These are phyloP conservation scores for Eimeria praecox DNA, from an alignment of 169 alveolate genomes.

Conservation along the genomic window DNA sequence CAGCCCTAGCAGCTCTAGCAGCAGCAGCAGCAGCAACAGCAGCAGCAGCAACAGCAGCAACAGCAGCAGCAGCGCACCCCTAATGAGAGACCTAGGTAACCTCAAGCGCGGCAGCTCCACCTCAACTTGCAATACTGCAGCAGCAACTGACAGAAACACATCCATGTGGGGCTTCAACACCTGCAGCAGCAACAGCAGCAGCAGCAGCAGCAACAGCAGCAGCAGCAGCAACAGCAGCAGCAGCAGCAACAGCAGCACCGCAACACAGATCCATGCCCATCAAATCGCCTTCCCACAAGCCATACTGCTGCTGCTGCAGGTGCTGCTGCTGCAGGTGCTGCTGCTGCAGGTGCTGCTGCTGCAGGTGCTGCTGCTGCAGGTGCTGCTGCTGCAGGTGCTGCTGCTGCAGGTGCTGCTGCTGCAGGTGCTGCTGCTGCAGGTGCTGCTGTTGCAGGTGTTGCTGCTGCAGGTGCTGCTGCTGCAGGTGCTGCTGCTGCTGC, in stretches of 20 bases:
- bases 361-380: not conserved
- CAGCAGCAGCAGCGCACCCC: constrained; percentile 39
- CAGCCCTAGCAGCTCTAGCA: not conserved
- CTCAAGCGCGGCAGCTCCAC: constrained; percentile 56
- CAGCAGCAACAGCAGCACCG: not conserved
- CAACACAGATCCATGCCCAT: not conserved
- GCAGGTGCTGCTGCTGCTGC: constrained; percentile 1
- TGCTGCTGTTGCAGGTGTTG: not conserved
- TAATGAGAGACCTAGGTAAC: constrained; percentile 46
- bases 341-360: not conserved
- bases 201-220: not conserved
- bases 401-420: not conserved
- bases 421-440: not conserved
- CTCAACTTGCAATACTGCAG: constrained; percentile 72
- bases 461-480: not conserved
- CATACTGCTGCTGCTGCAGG: not conserved
- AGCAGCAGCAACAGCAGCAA: not conserved
- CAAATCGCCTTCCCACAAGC: not conserved
- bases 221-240: not conserved
- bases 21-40: not conserved
- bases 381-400: not conserved
- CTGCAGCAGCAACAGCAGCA: not conserved
- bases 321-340: not conserved
- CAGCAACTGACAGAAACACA: constrained; percentile 66
- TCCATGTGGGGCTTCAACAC: constrained; percentile 73